Percentiles rank a stretch among this genome's conserved stretches.
Evolutionary conservation across 2,329 filamentous ascomycete genomes (phyloP).

Genomic region (Claviceps lovelessii): DNA sequence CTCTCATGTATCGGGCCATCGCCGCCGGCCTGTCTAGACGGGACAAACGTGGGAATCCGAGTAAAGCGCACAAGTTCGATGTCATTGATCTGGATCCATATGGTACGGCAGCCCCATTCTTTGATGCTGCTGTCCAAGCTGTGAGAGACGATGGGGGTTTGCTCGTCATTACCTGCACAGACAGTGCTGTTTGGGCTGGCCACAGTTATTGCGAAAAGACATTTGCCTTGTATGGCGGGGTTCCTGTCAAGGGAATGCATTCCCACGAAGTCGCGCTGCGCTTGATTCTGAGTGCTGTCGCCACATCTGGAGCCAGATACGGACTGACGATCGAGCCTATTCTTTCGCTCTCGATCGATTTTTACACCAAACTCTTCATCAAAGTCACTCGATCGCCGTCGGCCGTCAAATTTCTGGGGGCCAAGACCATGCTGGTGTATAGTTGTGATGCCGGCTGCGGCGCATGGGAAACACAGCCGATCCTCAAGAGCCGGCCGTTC

Average conservation of each 20-base stretch:
- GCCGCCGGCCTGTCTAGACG: slow-evolving; percentile 35
- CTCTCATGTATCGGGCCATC: slow-evolving; percentile 73
- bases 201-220: slow-evolving; percentile 90
- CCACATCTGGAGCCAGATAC: slow-evolving; percentile 67
- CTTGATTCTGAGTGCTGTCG: slow-evolving; percentile 70
- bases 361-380: slow-evolving; percentile 83
- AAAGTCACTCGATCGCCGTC: slow-evolving; percentile 64
- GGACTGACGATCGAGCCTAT: slow-evolving; percentile 81
- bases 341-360: slow-evolving; percentile 88
- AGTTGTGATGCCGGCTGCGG: slow-evolving; percentile 84
- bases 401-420: slow-evolving; percentile 78
- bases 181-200: slow-evolving; percentile 88
- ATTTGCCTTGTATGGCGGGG: slow-evolving; percentile 82
- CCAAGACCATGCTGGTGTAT: slow-evolving; percentile 87
- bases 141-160: slow-evolving; percentile 74
- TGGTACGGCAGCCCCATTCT: slow-evolving; percentile 80
- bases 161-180: slow-evolving; percentile 90
- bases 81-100: slow-evolving; percentile 96
- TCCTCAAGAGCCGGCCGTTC: slow-evolving; percentile 54
- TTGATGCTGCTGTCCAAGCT: slow-evolving; percentile 79
- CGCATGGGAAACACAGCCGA: slow-evolving; percentile 71
- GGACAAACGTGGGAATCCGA: slow-evolving; percentile 24
- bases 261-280: slow-evolving; percentile 84
- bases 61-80: slow-evolving; percentile 51
- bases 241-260: slow-evolving; percentile 69